Evolutionary conservation across 805 yeast genomes (phyloP).

Genomic region (Tetrapisispora fleetii): DNA sequence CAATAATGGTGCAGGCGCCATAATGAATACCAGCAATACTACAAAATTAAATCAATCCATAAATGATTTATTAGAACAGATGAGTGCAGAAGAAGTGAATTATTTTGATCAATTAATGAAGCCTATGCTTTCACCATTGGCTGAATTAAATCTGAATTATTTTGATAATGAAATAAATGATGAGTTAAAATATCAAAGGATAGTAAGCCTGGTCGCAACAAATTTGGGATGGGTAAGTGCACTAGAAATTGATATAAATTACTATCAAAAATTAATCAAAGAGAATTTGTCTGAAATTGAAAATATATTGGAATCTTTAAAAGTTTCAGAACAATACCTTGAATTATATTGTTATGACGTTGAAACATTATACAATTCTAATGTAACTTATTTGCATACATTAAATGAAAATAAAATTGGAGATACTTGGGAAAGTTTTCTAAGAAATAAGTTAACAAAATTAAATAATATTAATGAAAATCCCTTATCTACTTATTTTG

Average conservation of each 20-base stretch:
- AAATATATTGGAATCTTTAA: constrained; percentile 37
- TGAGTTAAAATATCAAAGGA: constrained; percentile 11
- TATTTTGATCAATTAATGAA: constrained; percentile 11
- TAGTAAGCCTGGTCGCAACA: constrained; percentile 32
- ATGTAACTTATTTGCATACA: constrained; percentile 31
- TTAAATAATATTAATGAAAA: constrained; percentile 6
- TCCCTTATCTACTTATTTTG: constrained; percentile 12
- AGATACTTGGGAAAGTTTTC: constrained; percentile 33
- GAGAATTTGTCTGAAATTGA: constrained; percentile 30
- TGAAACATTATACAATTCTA: constrained; percentile 35
- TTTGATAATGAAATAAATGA: not conserved
- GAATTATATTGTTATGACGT: constrained; percentile 41
- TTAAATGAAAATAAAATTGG: constrained; percentile 35
- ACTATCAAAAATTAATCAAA: constrained; percentile 23
- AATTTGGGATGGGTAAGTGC: constrained; percentile 46
- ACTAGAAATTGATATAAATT: constrained; percentile 33
- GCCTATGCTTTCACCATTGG: constrained; percentile 32
- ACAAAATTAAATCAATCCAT: not conserved
- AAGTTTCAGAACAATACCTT: constrained; percentile 40
- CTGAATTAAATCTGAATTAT: constrained; percentile 12
- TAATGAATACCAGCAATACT: no score
- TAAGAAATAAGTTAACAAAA: constrained; percentile 13
- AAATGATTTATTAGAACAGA: not conserved
- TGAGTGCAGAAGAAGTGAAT: not conserved
- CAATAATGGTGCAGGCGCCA: not conserved